These are phyloP conservation scores for Monilinia fructicola DNA, from an alignment of 2,329 filamentous ascomycete genomes.

Conservation along the genomic window DNA sequence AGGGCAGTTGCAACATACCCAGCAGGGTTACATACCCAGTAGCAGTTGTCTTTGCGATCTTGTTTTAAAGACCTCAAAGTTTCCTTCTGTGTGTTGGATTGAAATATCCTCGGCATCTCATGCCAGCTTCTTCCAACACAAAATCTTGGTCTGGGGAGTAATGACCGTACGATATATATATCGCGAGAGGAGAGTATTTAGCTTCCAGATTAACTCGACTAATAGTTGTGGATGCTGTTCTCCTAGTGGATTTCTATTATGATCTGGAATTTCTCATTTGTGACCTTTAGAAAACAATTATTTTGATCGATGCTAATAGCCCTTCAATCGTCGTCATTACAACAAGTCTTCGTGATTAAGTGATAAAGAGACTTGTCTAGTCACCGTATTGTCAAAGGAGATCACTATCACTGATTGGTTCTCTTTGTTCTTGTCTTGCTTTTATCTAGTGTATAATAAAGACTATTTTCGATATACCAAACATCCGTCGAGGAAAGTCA, in stretches of 20 bases:
- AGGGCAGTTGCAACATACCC: background rate
- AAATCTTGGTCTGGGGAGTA: background rate
- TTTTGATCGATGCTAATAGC: background rate
- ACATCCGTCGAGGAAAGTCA: background rate
- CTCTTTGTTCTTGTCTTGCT: conserved; percentile 1
- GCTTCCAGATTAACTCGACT: background rate
- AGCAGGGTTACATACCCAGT: no score
- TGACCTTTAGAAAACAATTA: background rate
- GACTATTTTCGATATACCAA: background rate
- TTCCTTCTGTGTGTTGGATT: no score
- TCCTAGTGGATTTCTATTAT: background rate
- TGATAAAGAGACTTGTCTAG: background rate
- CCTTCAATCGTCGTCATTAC: background rate
- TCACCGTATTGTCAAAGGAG: background rate
- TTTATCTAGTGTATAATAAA: background rate
- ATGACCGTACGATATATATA: background rate
- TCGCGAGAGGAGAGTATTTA: background rate
- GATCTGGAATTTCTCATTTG: background rate
- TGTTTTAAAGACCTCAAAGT: background rate
- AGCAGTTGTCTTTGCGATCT: background rate
- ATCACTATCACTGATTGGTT: background rate
- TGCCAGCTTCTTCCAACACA: background rate
- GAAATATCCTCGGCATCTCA: background rate
- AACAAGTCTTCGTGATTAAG: background rate
- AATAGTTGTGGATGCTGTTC: background rate